A percentile compares a stretch with the other conserved stretches of the same genome.
Conservation (phyloP, 2,329 filamentous ascomycete species). For the Colletotrichum filicis region DNA sequence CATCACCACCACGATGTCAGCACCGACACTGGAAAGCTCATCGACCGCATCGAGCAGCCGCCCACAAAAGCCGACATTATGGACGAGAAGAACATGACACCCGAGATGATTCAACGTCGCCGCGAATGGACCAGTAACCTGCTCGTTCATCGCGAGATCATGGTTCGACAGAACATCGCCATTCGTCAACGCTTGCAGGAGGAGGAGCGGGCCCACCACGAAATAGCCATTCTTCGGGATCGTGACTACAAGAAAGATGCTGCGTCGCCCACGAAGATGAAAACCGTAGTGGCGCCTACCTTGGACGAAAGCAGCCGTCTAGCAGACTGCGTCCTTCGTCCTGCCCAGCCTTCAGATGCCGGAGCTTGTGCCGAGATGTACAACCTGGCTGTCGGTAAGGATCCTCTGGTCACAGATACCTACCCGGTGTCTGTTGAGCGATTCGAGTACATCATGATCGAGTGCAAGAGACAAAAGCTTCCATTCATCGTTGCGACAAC, state of each 20-base stretch:
- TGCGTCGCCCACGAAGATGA: background rate
- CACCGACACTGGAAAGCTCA: slow-evolving; percentile 46
- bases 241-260: background rate
- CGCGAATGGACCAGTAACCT: slow-evolving; percentile 38
- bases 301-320: background rate
- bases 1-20: slow-evolving; percentile 49
- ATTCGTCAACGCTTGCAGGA: background rate
- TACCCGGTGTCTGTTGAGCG: background rate
- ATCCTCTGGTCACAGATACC: slow-evolving; percentile 1
- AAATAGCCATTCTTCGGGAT: background rate
- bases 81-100: slow-evolving; percentile 24
- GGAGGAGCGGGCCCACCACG: background rate
- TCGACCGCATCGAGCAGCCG: slow-evolving; percentile 46
- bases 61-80: slow-evolving; percentile 38
- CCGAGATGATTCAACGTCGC: slow-evolving; percentile 34
- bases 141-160: slow-evolving; percentile 24
- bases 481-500: slow-evolving; percentile 62
- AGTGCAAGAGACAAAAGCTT: slow-evolving; percentile 45
- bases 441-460: slow-evolving; percentile 45
- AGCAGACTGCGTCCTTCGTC: slow-evolving; percentile 53
- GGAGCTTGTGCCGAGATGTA: slow-evolving; percentile 53
- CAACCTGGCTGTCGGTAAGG: slow-evolving; percentile 47
- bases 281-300: background rate
- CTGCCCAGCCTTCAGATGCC: slow-evolving; percentile 52
- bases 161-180: slow-evolving; percentile 15